These are phyloP conservation scores for Mycocentrospora acerina DNA, from an alignment of 2,329 filamentous ascomycete species.

Conservation along the genomic window DNA sequence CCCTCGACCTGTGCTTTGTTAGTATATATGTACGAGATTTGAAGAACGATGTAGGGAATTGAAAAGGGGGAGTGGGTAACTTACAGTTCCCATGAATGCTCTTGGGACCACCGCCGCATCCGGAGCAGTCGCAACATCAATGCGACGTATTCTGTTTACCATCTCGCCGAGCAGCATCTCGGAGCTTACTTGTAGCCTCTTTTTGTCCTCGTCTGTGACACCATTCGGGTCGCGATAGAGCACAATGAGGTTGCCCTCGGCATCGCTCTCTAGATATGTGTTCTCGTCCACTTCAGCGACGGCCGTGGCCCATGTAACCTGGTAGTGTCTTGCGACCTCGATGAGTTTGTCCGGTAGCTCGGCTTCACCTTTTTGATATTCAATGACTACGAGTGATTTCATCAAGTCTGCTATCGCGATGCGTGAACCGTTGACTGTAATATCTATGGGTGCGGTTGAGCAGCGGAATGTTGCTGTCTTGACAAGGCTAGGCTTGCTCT, in stretches of 20 bases:
- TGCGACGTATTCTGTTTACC: conserved; percentile 81
- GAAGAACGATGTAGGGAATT: too few species aligned
- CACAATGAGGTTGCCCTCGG: conserved; percentile 83
- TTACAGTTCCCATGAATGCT: conserved; percentile 86
- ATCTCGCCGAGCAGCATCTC: conserved; percentile 89
- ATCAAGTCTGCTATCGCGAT: conserved; percentile 90
- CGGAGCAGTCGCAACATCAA: conserved; percentile 66
- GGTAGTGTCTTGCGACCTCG: conserved; percentile 78
- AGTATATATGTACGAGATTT: too few species aligned
- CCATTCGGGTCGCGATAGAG: conserved; percentile 72
- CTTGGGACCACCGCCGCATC: conserved; percentile 72
- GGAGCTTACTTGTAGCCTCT: conserved; percentile 69
- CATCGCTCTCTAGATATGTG: conserved; percentile 80
- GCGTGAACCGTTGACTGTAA: conserved; percentile 70
- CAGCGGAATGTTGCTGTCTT: conserved; percentile 78
- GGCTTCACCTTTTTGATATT: conserved; percentile 63
- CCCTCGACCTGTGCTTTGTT: conserved; percentile 70
- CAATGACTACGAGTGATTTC: conserved; percentile 82
- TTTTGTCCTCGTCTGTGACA: conserved; percentile 72
- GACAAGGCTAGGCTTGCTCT: conserved; percentile 58
- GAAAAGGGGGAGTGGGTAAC: conserved; percentile 34
- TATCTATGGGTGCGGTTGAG: conserved; percentile 78
- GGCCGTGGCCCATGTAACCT: conserved; percentile 79
- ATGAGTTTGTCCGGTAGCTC: conserved; percentile 63
- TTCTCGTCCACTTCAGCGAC: conserved; percentile 71